A percentile compares a stretch with the other conserved stretches of the same genome.
phyloP scores from a whole-genome alignment of 192 early-diverging fungal genomes.

The Lobulomyces angularis region DNA sequence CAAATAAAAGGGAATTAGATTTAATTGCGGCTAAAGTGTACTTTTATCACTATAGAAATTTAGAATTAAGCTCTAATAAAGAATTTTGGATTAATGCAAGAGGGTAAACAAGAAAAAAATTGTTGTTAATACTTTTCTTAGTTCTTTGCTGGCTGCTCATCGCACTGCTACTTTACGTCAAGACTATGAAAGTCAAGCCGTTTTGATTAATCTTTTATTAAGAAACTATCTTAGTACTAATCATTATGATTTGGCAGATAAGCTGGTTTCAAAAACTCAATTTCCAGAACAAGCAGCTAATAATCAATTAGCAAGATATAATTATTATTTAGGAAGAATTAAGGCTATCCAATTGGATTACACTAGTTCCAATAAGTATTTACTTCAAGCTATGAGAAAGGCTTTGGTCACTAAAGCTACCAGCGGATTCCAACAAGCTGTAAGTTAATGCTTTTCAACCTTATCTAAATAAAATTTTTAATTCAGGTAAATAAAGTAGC shows the following conservation, averaged over 20 bases:
- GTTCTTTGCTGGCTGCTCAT: conserved; percentile 64
- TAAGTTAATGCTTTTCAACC: conserved; percentile 16
- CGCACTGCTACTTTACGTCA: conserved; percentile 82
- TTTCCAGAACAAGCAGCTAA: conserved; percentile 88
- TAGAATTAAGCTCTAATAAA: conserved; percentile 44
- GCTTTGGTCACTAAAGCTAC: conserved; percentile 70
- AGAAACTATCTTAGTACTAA: conserved; percentile 90
- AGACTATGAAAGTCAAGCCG: conserved; percentile 86
- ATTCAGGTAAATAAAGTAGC: conserved; percentile 76
- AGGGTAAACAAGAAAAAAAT: background rate
- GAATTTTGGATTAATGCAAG: background rate
- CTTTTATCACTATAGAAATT: conserved; percentile 89
- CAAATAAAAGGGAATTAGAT: conserved; percentile 86
- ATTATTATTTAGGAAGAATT: conserved; percentile 89
- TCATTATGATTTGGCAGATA: conserved; percentile 95
- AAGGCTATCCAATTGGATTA: conserved; percentile 98
- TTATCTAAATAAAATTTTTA: background rate
- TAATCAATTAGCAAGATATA: conserved; percentile 86
- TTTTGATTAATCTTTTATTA: conserved; percentile 79
- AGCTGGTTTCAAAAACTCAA: conserved; percentile 76
- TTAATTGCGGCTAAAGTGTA: conserved; percentile 77
- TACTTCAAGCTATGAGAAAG: conserved; percentile 91
- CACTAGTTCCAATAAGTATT: conserved; percentile 71
- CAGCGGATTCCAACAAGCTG: conserved; percentile 91
- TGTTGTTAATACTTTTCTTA: conserved; percentile 11